Percentiles rank a stretch among this genome's conserved stretches.
Evolutionary conservation across 2,329 filamentous ascomycete species (phyloP).

Genomic region (Aspergillus flavus): DNA sequence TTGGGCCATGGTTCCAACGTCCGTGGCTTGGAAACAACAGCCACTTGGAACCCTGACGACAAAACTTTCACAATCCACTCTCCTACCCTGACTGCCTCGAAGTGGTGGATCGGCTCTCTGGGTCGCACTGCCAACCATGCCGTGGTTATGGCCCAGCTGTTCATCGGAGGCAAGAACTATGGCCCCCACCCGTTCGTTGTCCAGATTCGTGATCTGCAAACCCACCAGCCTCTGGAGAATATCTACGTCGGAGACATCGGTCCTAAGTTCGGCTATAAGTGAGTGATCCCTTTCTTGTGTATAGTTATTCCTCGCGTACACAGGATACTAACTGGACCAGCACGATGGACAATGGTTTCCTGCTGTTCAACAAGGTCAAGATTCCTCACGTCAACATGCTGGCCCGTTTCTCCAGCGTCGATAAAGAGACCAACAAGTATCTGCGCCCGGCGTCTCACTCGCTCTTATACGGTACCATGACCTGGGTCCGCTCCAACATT

Average conservation of each 20-base stretch:
- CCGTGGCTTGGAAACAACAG: slow-evolving; percentile 70
- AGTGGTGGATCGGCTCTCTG: slow-evolving; percentile 84
- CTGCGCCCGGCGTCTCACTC: slow-evolving; percentile 66
- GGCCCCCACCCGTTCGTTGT: slow-evolving; percentile 80
- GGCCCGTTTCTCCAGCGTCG: slow-evolving; percentile 69
- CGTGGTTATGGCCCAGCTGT: slow-evolving; percentile 76
- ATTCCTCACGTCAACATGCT: slow-evolving; percentile 75
- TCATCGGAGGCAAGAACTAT: slow-evolving; percentile 67
- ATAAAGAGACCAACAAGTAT: slow-evolving; percentile 70
- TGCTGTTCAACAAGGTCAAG: slow-evolving; percentile 76
- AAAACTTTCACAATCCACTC: slow-evolving; percentile 77
- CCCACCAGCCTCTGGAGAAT: slow-evolving; percentile 68
- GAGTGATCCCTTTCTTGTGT: slow-evolving; percentile 19
- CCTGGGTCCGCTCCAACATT: slow-evolving; percentile 73
- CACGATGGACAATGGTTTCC: slow-evolving; percentile 81
- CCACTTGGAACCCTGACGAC: slow-evolving; percentile 72
- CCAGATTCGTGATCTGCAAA: slow-evolving; percentile 70
- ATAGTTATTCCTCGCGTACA: too few relatives aligned
- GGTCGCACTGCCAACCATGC: slow-evolving; percentile 76
- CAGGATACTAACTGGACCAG: slow-evolving; percentile 27
- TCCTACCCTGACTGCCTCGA: slow-evolving; percentile 72
- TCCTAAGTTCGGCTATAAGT: slow-evolving; percentile 76
- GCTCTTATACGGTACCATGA: slow-evolving; percentile 74
- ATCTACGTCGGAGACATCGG: slow-evolving; percentile 79
- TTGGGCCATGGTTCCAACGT: slow-evolving; percentile 79